Base-by-base conservation (phyloP, 2,329 filamentous ascomycete genomes). In the Cryphonectria parasitica region DNA sequence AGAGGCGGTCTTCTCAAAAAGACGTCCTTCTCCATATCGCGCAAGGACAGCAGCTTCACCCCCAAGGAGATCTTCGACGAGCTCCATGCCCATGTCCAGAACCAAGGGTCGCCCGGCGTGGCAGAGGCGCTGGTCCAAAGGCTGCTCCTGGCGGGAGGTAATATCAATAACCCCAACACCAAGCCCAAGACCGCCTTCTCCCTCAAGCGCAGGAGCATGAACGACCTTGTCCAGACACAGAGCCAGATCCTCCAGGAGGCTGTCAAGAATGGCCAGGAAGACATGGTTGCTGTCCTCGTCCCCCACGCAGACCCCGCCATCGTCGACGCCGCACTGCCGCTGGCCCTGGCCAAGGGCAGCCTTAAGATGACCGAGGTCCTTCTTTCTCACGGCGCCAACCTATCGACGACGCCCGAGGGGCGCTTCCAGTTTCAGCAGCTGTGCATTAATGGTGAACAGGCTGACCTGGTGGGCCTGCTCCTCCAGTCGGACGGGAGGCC, bases 121-220 rank as follows among this genome's bases (percentile, higher is more conserved):
- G 87, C 86, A n/a, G 85, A 89, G 75, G 85, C 85, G 0, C 80
- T 89, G 34, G 83, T 89, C 41, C 79, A 77, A 3, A 87, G 85
- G 76, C 78, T 89, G 45, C 79, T 81, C 49, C 77, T 80, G 1
- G 83, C 81, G 1, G 87, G 87, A 19, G 84, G 86, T 4, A 84
- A 88, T 66, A 75, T 89, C 19, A 85, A 86, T 67, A 81, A 85
- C 19, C 76, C 81, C 43, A 79, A 77, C 60, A 80, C 83, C 67
- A 86, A 84, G 74, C 83, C 82, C 69, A 86, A 84, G 67, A 81
- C 82, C 1, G 81, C 82, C 58, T 75, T 89, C 11, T 77, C 88
- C 8, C 83, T 79, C 52, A 79, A 86, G 56, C 81, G 85, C 66
- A 84, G 81, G 73, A 88, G 86, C 69, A 74, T 86, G 28, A 86